Percentiles rank a stretch among this genome's conserved stretches.
Evolutionary conservation across 257 asterid genomes (phyloP).

Genomic region (Phtheirospermum japonicum): DNA sequence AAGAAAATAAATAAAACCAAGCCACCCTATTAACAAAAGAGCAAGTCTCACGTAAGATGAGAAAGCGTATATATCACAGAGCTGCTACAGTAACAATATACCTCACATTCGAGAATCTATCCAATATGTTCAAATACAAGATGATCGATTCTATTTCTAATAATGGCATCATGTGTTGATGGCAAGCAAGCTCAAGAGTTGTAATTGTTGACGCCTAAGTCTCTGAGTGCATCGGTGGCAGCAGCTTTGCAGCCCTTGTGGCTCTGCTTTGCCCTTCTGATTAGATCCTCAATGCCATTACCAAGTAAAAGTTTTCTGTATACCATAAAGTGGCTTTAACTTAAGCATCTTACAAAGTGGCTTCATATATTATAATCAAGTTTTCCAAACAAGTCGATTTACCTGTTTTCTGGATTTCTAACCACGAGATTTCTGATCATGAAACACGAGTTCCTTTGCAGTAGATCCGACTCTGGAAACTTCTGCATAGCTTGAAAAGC

Average conservation of each 20-base stretch:
- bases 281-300: conserved; percentile 1
- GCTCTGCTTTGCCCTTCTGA: conserved; percentile 35
- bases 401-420: conserved; percentile 6
- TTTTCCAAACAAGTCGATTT: background rate
- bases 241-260: conserved; percentile 63
- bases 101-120: no score
- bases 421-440: conserved; percentile 7
- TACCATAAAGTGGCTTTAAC: background rate
- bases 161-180: background rate
- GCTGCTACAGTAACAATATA: no score
- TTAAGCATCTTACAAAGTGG: no score
- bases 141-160: background rate
- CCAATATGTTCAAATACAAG: background rate
- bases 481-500: conserved; percentile 60
- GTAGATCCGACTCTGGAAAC: conserved; percentile 5
- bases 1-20: no score
- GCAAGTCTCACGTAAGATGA: no score
- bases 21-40: no score
- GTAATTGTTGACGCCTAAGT: background rate
- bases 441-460: conserved; percentile 10
- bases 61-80: no score
- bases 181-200: background rate
- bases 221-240: background rate
- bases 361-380: background rate
- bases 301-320: background rate